Evolutionary conservation across 495 filamentous ascomycete species (phyloP), one percentile per base, ranked within the genome.

Genomic region (Aspergillus bertholletiae): DNA sequence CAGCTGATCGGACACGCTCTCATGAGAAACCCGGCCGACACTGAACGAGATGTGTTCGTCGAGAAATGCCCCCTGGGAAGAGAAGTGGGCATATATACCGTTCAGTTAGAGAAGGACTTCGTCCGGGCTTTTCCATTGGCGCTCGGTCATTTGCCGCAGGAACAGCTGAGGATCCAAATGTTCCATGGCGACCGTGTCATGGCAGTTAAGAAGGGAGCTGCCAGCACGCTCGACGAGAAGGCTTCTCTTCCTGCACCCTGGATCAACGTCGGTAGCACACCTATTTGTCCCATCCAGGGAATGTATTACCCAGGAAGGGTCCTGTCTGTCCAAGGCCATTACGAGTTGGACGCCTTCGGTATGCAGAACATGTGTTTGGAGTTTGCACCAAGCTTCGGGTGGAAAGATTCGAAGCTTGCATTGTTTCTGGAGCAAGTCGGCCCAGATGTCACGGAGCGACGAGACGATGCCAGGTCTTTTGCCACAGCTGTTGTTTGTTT

Each of bases 171-270:
- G 53, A 60, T 74, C 23, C 71, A 72, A 50, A 64, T 71, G 63
- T 67, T 75, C 50, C 72, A 75, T 44, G 69, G 71, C 12, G 72
- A 75, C 45, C 58, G 68, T 1, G 70, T 75, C 4, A 59, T 66
- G 64, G 5, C 6, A 21, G 9, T 8, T 63, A 60, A 12, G 54
- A 49, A 39, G 7, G 37, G 64, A 12, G 12, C 5, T 2, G 17
- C 15, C 2, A n/a, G 13, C 7, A n/a, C 13, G 6, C 37, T 17
- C 37, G 37, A 20, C 15, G 15, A 6, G 46, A 17, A 32, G 23
- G 28, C n/a, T n/a, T 21, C 24, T 8, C 62, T 58, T 2, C 66
- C 57, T 30, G 59, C 48, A 35, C 70, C 55, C 4, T 76, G 54
- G 66, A 66, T 62, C 54, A 73, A 53, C 54, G 69, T 65, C 32